Conservation (phyloP, 768 basidiomycete genomes). For the Lentinus brumalis region DNA sequence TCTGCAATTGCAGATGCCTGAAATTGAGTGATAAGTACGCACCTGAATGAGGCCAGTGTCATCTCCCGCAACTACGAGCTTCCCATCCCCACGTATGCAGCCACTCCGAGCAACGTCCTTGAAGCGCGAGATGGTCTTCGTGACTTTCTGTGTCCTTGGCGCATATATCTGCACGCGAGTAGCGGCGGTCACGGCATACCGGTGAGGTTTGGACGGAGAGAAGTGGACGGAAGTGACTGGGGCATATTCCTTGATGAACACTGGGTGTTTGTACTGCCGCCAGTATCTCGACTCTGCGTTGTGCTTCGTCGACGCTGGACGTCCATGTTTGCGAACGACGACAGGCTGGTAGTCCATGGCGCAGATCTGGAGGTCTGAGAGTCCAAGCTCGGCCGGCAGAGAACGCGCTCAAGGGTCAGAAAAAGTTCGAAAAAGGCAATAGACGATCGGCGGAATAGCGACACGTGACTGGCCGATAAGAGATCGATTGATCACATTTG, state of each 20-base stretch:
- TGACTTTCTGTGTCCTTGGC: constrained; percentile 93
- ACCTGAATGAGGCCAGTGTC: constrained; percentile 89
- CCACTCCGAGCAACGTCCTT: constrained; percentile 94
- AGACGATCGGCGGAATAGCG: constrained; percentile 10
- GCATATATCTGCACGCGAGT: constrained; percentile 95
- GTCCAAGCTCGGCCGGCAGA: too few species aligned
- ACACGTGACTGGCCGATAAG: constrained; percentile 31
- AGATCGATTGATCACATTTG: constrained; percentile 32
- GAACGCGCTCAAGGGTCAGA: neutral
- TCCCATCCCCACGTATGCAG: constrained; percentile 88
- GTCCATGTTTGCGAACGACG: constrained; percentile 58
- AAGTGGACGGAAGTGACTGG: constrained; percentile 96
- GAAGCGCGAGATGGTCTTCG: constrained; percentile 95
- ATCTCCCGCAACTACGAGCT: constrained; percentile 92
- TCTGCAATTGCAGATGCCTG: too few species aligned
- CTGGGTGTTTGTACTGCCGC: constrained; percentile 85
- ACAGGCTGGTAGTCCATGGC: constrained; percentile 84
- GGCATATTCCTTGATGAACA: constrained; percentile 97
- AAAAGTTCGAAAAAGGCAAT: constrained; percentile 25
- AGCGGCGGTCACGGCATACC: constrained; percentile 94
- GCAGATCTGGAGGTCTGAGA: neutral
- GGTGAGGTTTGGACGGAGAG: constrained; percentile 81
- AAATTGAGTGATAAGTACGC: constrained; percentile 6
- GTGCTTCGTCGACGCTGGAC: constrained; percentile 60
- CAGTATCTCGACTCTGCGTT: constrained; percentile 80